A percentile compares a stretch with the other conserved stretches of the same genome.
phyloP scores from a whole-genome alignment of 768 basidiomycete genomes.

The Dentipellis sp. region DNA sequence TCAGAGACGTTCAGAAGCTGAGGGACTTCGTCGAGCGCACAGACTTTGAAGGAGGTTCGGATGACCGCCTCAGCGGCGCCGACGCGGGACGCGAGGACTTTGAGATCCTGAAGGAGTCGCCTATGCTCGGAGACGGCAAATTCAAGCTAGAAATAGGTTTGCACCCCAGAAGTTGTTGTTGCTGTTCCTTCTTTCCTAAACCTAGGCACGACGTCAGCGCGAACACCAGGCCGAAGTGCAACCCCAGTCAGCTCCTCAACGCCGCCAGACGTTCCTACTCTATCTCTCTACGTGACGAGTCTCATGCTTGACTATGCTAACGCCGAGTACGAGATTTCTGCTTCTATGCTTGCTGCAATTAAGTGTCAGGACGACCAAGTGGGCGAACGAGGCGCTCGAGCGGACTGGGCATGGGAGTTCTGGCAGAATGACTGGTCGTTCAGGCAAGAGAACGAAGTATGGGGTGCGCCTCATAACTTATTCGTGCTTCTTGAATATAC shows the following conservation, averaged over 20 bases:
- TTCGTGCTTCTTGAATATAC: background rate
- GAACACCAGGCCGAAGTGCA: background rate
- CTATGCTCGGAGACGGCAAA: slow-evolving; percentile 59
- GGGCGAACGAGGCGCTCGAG: slow-evolving; percentile 53
- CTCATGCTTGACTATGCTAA: slow-evolving; percentile 54
- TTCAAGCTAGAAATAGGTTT: slow-evolving; percentile 63
- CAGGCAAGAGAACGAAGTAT: slow-evolving; percentile 62
- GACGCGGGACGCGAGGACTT: slow-evolving; percentile 30
- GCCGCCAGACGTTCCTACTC: slow-evolving; percentile 20
- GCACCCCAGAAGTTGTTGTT: slow-evolving; percentile 7
- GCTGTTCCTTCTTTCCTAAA: background rate
- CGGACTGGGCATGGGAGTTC: slow-evolving; percentile 67
- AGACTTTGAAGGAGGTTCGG: slow-evolving; percentile 12
- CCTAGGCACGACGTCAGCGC: background rate
- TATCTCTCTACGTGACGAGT: slow-evolving; percentile 61
- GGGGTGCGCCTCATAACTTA: slow-evolving; percentile 38
- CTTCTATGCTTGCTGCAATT: slow-evolving; percentile 67
- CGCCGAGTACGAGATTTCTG: slow-evolving; percentile 46
- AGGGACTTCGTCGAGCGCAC: slow-evolving; percentile 44
- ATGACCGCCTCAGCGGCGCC: slow-evolving; percentile 4
- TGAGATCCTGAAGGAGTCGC: slow-evolving; percentile 56
- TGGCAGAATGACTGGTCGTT: slow-evolving; percentile 70
- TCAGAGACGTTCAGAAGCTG: slow-evolving; percentile 48
- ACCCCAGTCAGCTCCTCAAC: background rate
- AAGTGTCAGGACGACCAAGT: slow-evolving; percentile 51